Conservation (phyloP, 2,329 filamentous ascomycete genomes). For the Atkinsonella hypoxylon region DNA sequence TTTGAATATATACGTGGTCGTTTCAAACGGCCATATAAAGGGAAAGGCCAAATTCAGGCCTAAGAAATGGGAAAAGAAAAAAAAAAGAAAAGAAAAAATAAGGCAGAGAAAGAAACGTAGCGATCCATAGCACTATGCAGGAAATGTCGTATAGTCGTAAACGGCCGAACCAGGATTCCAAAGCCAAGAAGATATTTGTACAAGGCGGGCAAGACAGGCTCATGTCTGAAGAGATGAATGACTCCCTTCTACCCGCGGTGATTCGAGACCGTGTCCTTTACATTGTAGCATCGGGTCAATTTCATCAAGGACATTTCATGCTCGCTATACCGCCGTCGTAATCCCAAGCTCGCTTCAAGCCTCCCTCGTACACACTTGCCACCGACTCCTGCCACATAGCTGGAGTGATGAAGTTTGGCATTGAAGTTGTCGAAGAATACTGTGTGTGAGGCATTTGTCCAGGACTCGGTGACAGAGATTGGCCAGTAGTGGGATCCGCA, state of each 20-base stretch:
- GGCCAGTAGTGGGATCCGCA: constrained; percentile 37
- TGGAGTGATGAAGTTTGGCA: constrained; percentile 52
- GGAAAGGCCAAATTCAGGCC: too few species aligned
- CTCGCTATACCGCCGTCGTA: constrained; percentile 28
- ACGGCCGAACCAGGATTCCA: not conserved
- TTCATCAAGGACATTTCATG: constrained; percentile 18
- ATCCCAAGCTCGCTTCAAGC: constrained; percentile 51
- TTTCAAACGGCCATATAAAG: too few species aligned
- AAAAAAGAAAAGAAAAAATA: not conserved
- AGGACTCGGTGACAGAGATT: constrained; percentile 30
- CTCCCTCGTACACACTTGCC: constrained; percentile 55
- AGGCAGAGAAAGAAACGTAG: not conserved
- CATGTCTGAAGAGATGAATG: not conserved
- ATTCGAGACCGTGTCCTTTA: not conserved
- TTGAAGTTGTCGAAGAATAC: constrained; percentile 38
- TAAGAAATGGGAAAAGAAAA: not conserved
- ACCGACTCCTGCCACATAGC: constrained; percentile 66
- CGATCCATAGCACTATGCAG: not conserved
- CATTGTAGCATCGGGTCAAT: not conserved
- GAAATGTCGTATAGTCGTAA: not conserved
- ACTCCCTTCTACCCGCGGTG: not conserved
- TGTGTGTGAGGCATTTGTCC: constrained; percentile 37
- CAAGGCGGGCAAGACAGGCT: not conserved
- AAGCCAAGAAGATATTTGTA: not conserved
- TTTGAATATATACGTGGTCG: too few species aligned